Evolutionary conservation across 164 flowering plant genomes (phyloP).

Genomic region (Annona cherimola): DNA sequence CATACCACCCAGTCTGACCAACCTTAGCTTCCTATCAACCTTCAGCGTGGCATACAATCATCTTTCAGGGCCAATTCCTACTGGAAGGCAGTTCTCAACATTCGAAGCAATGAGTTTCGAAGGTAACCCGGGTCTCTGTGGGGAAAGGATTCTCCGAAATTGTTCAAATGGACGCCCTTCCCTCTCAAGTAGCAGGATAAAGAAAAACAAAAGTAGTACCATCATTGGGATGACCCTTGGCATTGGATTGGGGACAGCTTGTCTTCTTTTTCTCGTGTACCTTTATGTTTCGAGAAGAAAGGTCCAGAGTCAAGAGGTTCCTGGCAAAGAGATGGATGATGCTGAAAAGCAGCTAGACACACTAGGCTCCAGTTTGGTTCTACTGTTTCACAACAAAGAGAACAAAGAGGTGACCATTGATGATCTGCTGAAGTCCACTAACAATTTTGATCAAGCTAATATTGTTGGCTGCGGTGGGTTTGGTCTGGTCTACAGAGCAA

Average conservation of each 20-base stretch:
- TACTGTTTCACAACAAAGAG: conserved; percentile 44
- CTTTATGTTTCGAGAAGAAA: conserved; percentile 25
- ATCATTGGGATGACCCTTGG: conserved; percentile 17
- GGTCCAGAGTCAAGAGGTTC: conserved; percentile 23
- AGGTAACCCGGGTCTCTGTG: conserved; percentile 52
- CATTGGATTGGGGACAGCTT: conserved; percentile 36
- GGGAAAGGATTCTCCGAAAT: conserved; percentile 19
- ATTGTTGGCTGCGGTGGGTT: conserved; percentile 84
- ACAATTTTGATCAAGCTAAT: conserved; percentile 70
- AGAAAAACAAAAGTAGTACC: conserved; percentile 17
- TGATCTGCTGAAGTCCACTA: conserved; percentile 53
- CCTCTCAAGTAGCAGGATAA: conserved; percentile 9
- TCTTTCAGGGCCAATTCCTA: conserved; percentile 48
- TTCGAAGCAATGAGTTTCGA: conserved; percentile 55
- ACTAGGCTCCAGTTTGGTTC: conserved; percentile 33
- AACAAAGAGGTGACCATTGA: conserved; percentile 44
- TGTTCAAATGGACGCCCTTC: conserved; percentile 16
- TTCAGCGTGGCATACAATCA: conserved; percentile 53
- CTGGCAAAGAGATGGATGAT: conserved; percentile 24
- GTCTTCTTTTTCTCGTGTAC: conserved; percentile 29
- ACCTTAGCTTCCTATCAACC: conserved; percentile 23
- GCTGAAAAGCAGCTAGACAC: conserved; percentile 27
- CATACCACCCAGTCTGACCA: conserved; percentile 18
- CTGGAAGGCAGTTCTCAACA: conserved; percentile 51
- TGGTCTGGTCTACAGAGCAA: conserved; percentile 70